phyloP scores from a whole-genome alignment of 805 yeast genomes.

The Ogataea thermomethanolica region DNA sequence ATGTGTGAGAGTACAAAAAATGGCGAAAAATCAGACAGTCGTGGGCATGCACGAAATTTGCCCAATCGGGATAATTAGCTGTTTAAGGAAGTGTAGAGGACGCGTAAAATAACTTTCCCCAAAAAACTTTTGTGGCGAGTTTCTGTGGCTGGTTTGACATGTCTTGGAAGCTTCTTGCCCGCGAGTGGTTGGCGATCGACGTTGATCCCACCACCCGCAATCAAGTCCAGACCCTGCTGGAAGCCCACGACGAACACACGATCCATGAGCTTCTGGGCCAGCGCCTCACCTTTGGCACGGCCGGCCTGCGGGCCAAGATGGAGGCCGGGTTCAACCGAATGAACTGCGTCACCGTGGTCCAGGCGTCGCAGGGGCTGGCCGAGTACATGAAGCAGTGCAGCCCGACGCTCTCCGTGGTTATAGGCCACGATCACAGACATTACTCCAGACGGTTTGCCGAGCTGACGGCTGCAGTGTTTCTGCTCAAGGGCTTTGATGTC shows the following conservation, averaged over 20 bases:
- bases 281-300: conserved; percentile 88
- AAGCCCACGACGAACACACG: conserved; percentile 36
- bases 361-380: conserved; percentile 84
- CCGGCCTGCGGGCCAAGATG: conserved; percentile 86
- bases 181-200: conserved; percentile 40
- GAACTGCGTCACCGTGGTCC: conserved; percentile 85
- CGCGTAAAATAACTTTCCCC: background rate
- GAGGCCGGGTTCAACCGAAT: conserved; percentile 86
- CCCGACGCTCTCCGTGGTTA: conserved; percentile 47
- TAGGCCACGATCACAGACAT: conserved; percentile 91
- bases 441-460: conserved; percentile 78
- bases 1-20: conserved; percentile 1
- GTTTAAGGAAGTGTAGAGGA: conserved; percentile 4
- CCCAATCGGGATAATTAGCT: conserved; percentile 9
- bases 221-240: conserved; percentile 50
- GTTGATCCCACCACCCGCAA: conserved; percentile 41
- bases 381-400: conserved; percentile 39
- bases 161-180: conserved; percentile 20
- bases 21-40: conserved; percentile 9
- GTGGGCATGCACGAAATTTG: conserved; percentile 6
- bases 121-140: background rate
- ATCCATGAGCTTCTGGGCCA: conserved; percentile 49
- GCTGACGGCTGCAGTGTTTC: conserved; percentile 71
- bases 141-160: background rate
- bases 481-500: conserved; percentile 65